Evolutionary conservation across 805 yeast genomes (phyloP), one percentile per base, ranked within the genome.

Genomic region (Cyberlindnera japonica): DNA sequence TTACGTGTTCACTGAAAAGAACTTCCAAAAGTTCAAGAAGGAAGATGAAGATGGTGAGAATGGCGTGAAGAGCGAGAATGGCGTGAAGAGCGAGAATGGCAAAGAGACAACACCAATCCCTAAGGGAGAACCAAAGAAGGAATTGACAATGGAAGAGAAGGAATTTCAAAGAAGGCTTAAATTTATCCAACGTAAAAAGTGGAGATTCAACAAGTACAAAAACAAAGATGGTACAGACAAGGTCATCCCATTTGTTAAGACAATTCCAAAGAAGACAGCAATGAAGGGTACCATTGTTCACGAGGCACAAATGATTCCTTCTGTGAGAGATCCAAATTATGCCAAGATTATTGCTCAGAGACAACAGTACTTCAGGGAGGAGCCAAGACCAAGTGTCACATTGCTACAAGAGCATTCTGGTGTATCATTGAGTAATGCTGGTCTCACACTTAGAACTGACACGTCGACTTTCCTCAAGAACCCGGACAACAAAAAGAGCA

Each of bases 271-370:
- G 58, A 85, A 86, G 54, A 90, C 99, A 0, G 75, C 89, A 2
- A 63, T 93, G 25, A 74, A 79, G 11, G 99, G 99, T 27, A 86
- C 89, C 26, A 81, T 91, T 21, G 84, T 82, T 41, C 97, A 93
- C 59, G 99, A 93, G 59, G 90, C 97, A 61, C 86, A 83, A 53
- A 81, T 87, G 16, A 76, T 83, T 37, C 97, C 98, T 11, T 77
- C 88, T 5, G 75, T 79, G 54, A 66, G 69, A 32, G 95, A 88
- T 55, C 72, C 76, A 21, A 82, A 83, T 58, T 88, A 89, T 60
- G 63, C 68, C 35, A 72, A 82, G 61, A 77, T 81, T 54, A 72
- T 79, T 50, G 70, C 77, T 55, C 68, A 72, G 57, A 71, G 85
- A 49, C 67, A 75, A 62, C 69, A 69, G 51, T 63, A 64, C 38